Evolutionary conservation across 106 monocot genomes (phyloP), one percentile per base, ranked within the genome.

Genomic region (Dioscorea alata): DNA sequence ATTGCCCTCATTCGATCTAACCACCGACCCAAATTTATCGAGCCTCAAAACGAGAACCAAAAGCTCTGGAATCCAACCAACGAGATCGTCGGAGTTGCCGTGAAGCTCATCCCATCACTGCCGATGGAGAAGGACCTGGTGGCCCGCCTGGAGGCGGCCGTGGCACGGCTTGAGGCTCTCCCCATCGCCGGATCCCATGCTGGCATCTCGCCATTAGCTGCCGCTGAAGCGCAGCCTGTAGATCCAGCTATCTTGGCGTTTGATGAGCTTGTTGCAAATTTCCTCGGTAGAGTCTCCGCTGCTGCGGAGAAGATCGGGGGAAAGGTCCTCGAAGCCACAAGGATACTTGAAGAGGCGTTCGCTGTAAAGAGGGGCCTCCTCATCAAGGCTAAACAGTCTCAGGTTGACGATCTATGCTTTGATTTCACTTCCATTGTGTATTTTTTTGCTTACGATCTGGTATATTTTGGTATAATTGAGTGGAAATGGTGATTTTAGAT

Each of bases 251-350:
- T 83, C 49, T 35, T 35, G 22, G 83, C 74, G 8, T 75, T 83
- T 5, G 83, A 78, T 10, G 78, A 71, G 61, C 65, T 83, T 2
- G 33, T 61, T 13, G 62, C 71, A 70, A 71, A 59, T 15, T 61
- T 70, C 49, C 60, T 83, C 13, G 74, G 78, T 13, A 51, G 74
- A 31, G 42, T 83, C 23, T 64, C 54, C 12, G 71, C 65, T 10
- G 78, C 67, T 15, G 78, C 70, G 50, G 78, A 63, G 71, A 83
- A 74, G 74, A 78, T 83, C 71, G 83, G 83, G 19, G 83, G 83
- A 18, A 66, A 66, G 53, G 83, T 83, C 42, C 56, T 74, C 4
- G 78, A 83, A 19, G 78, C 48, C 17, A 71, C 78, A 35, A 75
- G 67, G 74, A 34, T 83, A 8, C 64, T 83, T 31, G 70, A 60